Evolutionary conservation across 352 stramenopile genomes (phyloP), one percentile per base, ranked within the genome.

Genomic region (Thalassiosira exigua): DNA sequence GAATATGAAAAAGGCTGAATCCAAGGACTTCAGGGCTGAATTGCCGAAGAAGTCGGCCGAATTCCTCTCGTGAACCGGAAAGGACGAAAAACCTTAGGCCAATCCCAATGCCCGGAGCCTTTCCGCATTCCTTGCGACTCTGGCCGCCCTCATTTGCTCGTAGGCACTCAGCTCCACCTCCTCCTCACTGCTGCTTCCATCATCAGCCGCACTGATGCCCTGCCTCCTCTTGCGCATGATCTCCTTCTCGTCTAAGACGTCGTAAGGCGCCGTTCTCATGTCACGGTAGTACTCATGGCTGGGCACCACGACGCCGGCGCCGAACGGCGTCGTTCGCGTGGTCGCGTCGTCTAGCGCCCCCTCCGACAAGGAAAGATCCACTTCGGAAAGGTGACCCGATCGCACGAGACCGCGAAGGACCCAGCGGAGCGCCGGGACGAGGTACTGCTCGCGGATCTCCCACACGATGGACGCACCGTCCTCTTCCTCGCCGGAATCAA

Each of bases 141-240:
- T 75, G 33, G 90, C 86, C 0, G 83, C 85, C 44, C 89, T 79
- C 33, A 86, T 70, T 58, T 92, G 88, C 69, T 94, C 89, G 67
- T 94, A 94, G 58, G 85, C 89, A 56, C 83, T 92, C 58, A 93
- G 61, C 62, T 94, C 89, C 51, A 92, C 61, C 42, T 91, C 79
- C 32, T 90, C 86, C 14, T 93, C 82, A 30, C 75, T 85, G 5
- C 65, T 69, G 29, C 79, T 77, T 21, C 69, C 72, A 12, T 67
- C 48, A n/a, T 81, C 69, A 9, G 12, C 54, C 21, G 42, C 68
- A 36, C 33, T 69, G 36, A 68, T 56, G 53, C 56, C 56, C 17
- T 62, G 68, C 19, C 68, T 69, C 51, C 87, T 84, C 57, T 83
- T 75, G 12, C 83, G 59, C n/a, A 82, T 62, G n/a, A 90, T 71